phyloP scores from a whole-genome alignment of 768 basidiomycete species.

The Tricholoma hemisulphureum region DNA sequence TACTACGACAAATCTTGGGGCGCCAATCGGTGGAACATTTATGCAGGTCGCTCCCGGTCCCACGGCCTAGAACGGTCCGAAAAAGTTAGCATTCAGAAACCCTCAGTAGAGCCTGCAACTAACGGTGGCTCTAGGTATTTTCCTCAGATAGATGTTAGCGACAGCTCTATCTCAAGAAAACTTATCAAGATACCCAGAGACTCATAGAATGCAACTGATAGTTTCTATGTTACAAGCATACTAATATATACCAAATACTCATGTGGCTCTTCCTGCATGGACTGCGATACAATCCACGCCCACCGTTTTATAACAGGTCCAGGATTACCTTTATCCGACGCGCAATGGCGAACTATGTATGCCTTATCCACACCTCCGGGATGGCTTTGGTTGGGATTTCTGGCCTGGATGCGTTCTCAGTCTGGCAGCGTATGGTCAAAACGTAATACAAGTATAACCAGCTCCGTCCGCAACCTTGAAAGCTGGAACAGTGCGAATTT shows the following conservation, averaged over 20 bases:
- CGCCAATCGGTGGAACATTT: slow-evolving; percentile 48
- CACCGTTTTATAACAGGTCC: background rate
- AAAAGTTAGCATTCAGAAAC: too few species aligned
- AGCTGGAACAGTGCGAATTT: slow-evolving; percentile 67
- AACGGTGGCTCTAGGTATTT: too few species aligned
- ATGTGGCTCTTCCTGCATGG: slow-evolving; percentile 7
- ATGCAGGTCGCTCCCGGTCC: slow-evolving; percentile 39
- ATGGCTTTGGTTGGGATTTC: slow-evolving; percentile 82
- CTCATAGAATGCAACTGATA: too few species aligned
- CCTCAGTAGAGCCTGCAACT: too few species aligned
- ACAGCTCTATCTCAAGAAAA: too few species aligned
- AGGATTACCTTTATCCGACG: slow-evolving; percentile 34
- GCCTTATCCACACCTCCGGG: slow-evolving; percentile 87
- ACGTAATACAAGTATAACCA: slow-evolving; percentile 11
- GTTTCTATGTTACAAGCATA: too few species aligned
- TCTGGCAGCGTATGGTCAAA: slow-evolving; percentile 59
- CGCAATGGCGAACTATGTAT: slow-evolving; percentile 75
- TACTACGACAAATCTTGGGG: slow-evolving; percentile 38
- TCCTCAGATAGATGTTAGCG: too few species aligned
- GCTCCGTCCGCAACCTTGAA: slow-evolving; percentile 53
- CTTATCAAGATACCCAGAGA: too few species aligned
- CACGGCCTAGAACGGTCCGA: too few species aligned
- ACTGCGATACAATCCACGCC: background rate
- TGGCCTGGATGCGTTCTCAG: slow-evolving; percentile 65
- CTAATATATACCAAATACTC: too few species aligned